phyloP scores from a whole-genome alignment of 805 yeast genomes.

The Wickerhamomyces mucosus region DNA sequence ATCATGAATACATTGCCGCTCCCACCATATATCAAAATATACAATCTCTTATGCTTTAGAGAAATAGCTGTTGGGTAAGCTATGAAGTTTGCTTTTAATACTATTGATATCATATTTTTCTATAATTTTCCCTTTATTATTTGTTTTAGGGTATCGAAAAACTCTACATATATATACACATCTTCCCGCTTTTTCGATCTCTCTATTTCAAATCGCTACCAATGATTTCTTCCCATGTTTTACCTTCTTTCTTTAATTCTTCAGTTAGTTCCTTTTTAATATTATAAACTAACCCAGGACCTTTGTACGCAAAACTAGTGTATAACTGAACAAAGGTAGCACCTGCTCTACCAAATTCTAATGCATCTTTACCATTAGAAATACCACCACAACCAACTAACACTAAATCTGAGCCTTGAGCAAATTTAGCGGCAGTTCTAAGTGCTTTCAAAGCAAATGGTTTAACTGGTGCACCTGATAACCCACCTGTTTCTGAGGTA shows the following conservation, averaged over 20 bases:
- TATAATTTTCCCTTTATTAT: too few species aligned
- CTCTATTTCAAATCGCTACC: slow-evolving; percentile 39
- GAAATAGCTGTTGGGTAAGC: too few species aligned
- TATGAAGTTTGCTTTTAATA: too few species aligned
- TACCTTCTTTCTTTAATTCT: slow-evolving; percentile 62
- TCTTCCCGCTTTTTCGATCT: too few species aligned
- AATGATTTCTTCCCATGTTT: slow-evolving; percentile 75
- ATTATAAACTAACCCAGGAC: slow-evolving; percentile 71
- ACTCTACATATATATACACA: too few species aligned
- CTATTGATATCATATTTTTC: too few species aligned
- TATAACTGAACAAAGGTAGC: slow-evolving; percentile 83
- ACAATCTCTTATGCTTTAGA: too few species aligned
- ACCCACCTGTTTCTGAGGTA: slow-evolving; percentile 66
- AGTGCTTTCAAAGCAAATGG: slow-evolving; percentile 68
- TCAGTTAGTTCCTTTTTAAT: slow-evolving; percentile 49
- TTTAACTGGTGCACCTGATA: slow-evolving; percentile 88
- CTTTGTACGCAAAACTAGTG: slow-evolving; percentile 86
- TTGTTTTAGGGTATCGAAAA: too few species aligned
- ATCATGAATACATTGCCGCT: too few species aligned
- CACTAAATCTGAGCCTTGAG: slow-evolving; percentile 65
- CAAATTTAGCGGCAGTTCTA: slow-evolving; percentile 58
- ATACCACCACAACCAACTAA: slow-evolving; percentile 95
- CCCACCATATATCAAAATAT: too few species aligned
- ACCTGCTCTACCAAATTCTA: slow-evolving; percentile 89
- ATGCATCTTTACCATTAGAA: slow-evolving; percentile 74